phyloP scores from a whole-genome alignment of 1,284 basidiomycete species.

The Tetrapyrgos nigripes region DNA sequence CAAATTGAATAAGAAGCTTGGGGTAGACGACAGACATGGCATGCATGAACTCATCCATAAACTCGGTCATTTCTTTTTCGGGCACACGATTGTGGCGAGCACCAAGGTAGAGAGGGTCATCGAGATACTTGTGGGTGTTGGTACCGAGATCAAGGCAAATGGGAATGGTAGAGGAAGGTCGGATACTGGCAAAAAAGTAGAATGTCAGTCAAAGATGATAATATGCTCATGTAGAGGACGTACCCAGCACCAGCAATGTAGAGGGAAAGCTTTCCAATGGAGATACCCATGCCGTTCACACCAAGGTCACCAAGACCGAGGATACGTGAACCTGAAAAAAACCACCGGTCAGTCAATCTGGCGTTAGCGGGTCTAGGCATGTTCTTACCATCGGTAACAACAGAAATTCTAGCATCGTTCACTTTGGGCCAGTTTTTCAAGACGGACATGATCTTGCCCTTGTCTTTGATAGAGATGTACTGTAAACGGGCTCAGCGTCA shows the following conservation, averaged over 20 bases:
- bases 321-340: conserved; percentile 76
- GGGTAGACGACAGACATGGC: conserved; percentile 82
- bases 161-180: conserved; percentile 85
- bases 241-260: conserved; percentile 91
- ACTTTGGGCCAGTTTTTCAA: conserved; percentile 80
- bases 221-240: conserved; percentile 26
- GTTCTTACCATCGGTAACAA: conserved; percentile 82
- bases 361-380: background rate
- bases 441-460: conserved; percentile 76
- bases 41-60: conserved; percentile 94
- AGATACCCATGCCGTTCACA: conserved; percentile 91
- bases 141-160: conserved; percentile 91
- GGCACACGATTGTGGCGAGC: conserved; percentile 75
- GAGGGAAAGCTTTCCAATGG: conserved; percentile 91
- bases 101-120: conserved; percentile 93
- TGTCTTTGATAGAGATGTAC: conserved; percentile 90
- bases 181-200: conserved; percentile 60
- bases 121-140: conserved; percentile 82
- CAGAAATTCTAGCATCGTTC: conserved; percentile 80
- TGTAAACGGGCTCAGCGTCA: conserved; percentile 28
- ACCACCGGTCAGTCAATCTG: background rate
- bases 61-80: conserved; percentile 72
- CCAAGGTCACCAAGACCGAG: conserved; percentile 93
- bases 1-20: conserved; percentile 90
- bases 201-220: background rate